Percentiles rank a stretch among this genome's conserved stretches.
Conservation (phyloP, 179 eudicot genomes). For the Actinidia chinensis region DNA sequence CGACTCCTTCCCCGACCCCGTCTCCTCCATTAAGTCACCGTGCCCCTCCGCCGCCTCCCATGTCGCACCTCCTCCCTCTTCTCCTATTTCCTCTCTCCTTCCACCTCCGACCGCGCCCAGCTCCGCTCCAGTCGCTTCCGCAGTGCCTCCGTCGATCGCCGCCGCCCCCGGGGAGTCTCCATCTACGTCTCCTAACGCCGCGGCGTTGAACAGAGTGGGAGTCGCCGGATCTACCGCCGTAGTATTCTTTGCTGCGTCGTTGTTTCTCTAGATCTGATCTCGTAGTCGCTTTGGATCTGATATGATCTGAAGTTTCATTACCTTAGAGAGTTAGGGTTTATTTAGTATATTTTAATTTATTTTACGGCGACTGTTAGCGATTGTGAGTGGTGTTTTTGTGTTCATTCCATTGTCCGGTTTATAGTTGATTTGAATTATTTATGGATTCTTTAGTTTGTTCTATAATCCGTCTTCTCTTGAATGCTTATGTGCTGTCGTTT, state of each 20-base stretch:
- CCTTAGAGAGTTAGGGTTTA: constrained; percentile 9
- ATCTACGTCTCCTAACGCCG: constrained; percentile 24
- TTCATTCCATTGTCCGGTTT: not conserved
- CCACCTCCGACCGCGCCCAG: constrained; percentile 25
- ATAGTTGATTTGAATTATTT: constrained; percentile 7
- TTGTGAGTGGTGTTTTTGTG: not conserved
- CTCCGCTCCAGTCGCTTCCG: constrained; percentile 17
- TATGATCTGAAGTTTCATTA: too few species aligned
- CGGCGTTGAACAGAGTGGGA: constrained; percentile 43
- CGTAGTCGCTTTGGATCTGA: constrained; percentile 5
- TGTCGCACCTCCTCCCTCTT: constrained; percentile 23
- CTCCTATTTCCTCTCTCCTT: constrained; percentile 22
- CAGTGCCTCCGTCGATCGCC: constrained; percentile 21
- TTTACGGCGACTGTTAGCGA: constrained; percentile 9
- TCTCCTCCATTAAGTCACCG: constrained; percentile 22
- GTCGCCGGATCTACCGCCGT: constrained; percentile 47
- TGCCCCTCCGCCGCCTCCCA: constrained; percentile 27
- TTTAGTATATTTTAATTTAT: not conserved
- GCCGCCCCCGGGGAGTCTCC: constrained; percentile 27
- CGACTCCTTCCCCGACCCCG: constrained; percentile 30
- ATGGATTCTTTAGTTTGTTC: constrained; percentile 13
- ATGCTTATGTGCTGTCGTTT: not conserved
- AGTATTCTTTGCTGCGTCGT: constrained; percentile 35
- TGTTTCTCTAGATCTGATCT: constrained; percentile 55
- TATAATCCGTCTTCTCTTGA: not conserved